Evolutionary conservation across 768 basidiomycete genomes (phyloP).

Genomic region (Cubamyces sp.): DNA sequence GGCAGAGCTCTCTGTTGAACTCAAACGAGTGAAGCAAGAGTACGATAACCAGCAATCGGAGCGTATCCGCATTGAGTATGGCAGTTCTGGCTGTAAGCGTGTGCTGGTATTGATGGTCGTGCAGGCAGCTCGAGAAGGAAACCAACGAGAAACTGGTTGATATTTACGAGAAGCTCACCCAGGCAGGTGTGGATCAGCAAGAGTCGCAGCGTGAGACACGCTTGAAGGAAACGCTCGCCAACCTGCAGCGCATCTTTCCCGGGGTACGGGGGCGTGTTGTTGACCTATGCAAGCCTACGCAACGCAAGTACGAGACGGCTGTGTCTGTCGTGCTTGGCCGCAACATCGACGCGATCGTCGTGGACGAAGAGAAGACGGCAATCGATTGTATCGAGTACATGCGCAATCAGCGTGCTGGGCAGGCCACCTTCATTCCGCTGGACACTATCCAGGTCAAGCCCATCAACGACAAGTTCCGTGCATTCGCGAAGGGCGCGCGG

Average conservation of each 20-base stretch:
- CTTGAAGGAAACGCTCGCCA: slow-evolving; percentile 84
- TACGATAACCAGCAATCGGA: slow-evolving; percentile 87
- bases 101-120: neutral
- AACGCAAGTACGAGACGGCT: slow-evolving; percentile 89
- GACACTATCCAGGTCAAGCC: slow-evolving; percentile 96
- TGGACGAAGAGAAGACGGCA: slow-evolving; percentile 95
- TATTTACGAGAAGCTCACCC: slow-evolving; percentile 80
- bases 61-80: slow-evolving; percentile 76
- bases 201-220: slow-evolving; percentile 84
- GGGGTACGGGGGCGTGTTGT: slow-evolving; percentile 92
- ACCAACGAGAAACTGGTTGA: slow-evolving; percentile 89
- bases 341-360: slow-evolving; percentile 94
- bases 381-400: slow-evolving; percentile 99
- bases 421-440: slow-evolving; percentile 98
- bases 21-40: slow-evolving; percentile 72
- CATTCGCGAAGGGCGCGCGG: slow-evolving; percentile 78
- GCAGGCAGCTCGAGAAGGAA: slow-evolving; percentile 87
- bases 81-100: neutral
- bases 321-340: slow-evolving; percentile 92
- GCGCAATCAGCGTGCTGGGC: slow-evolving; percentile 91
- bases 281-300: slow-evolving; percentile 93
- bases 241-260: slow-evolving; percentile 87
- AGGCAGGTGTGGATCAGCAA: slow-evolving; percentile 87
- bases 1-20: slow-evolving; percentile 55
- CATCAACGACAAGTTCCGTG: slow-evolving; percentile 91